Conservation (phyloP, 805 yeast genomes). For the Candida maltosa region DNA sequence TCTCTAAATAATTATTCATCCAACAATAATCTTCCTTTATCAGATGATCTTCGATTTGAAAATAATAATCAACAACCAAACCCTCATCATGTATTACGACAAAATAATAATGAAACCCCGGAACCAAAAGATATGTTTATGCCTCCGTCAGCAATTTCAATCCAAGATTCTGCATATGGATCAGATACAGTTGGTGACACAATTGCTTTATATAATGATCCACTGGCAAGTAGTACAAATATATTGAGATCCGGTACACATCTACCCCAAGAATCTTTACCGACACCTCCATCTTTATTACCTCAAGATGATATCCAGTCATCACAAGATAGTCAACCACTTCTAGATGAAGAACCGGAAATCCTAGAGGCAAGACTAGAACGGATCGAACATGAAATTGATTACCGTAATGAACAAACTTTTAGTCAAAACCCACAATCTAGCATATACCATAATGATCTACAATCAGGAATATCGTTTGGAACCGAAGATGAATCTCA, state of each 20-base stretch:
- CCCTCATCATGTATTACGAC: too few species aligned
- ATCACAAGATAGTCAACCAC: background rate
- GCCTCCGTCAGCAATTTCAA: too few species aligned
- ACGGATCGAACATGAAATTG: background rate
- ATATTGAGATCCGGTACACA: too few species aligned
- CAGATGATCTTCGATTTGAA: too few species aligned
- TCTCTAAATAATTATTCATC: too few species aligned
- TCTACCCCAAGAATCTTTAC: slow-evolving; percentile 6
- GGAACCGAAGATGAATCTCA: slow-evolving; percentile 8
- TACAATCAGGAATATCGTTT: slow-evolving; percentile 6
- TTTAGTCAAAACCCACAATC: too few species aligned
- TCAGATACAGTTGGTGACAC: background rate
- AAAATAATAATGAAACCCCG: too few species aligned
- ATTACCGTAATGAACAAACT: background rate
- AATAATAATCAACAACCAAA: too few species aligned
- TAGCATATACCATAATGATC: background rate
- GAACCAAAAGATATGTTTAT: too few species aligned
- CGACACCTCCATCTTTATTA: slow-evolving; percentile 2
- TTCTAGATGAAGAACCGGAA: background rate
- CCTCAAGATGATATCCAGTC: background rate
- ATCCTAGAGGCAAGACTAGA: too few species aligned
- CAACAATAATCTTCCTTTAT: too few species aligned
- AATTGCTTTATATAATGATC: background rate
- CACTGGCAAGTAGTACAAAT: background rate
- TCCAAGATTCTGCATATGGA: background rate